Evolutionary conservation across 306 rosid species (phyloP).

Genomic region (Coriaria nepalensis): DNA sequence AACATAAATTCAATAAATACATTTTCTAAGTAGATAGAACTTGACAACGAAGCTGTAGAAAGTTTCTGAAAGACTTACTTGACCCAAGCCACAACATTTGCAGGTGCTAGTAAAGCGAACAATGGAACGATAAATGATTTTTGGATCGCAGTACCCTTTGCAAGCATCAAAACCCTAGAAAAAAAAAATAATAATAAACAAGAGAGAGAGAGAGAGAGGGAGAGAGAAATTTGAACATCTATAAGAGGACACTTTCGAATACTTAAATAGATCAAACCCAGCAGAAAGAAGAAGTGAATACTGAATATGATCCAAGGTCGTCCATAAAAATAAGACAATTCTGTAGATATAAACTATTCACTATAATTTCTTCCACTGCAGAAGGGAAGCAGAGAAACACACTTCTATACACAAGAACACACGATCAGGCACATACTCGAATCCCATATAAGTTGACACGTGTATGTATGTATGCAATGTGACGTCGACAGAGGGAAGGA

Average conservation of each 20-base stretch:
- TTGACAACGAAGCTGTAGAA: neutral
- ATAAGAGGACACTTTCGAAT: neutral
- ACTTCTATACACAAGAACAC: no score
- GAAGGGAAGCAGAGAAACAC: no score
- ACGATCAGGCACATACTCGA: no score
- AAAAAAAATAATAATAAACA: neutral
- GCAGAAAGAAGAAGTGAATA: no score
- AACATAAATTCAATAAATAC: neutral
- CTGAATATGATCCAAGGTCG: no score
- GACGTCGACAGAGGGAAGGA: neutral
- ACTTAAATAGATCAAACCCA: neutral
- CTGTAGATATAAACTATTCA: no score
- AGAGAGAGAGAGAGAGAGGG: conserved; percentile 2
- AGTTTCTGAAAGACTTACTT: conserved; percentile 30
- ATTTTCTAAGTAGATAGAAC: neutral
- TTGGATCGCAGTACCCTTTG: conserved; percentile 65
- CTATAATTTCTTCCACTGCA: no score
- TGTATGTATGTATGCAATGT: neutral
- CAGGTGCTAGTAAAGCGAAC: conserved; percentile 77
- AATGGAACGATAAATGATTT: conserved; percentile 71
- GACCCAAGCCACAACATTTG: conserved; percentile 51
- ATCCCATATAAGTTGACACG: neutral
- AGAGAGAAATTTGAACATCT: neutral
- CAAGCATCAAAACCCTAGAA: conserved; percentile 53
- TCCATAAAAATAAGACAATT: no score